Evolutionary conservation across 208 protist genomes (phyloP).

Genomic region (Acanthamoeba royreba): DNA sequence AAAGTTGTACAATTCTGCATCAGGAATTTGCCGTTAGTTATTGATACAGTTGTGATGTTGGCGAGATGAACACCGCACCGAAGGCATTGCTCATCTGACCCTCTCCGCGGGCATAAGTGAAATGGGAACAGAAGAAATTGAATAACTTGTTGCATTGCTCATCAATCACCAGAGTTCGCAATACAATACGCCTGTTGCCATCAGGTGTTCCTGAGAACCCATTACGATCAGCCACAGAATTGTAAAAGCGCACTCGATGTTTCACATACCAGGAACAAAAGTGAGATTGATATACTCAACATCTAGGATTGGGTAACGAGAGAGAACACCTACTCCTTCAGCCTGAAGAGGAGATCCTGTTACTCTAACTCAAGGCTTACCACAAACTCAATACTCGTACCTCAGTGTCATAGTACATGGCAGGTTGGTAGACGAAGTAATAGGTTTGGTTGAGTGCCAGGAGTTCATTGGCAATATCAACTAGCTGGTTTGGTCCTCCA

Average conservation of each 20-base stretch:
- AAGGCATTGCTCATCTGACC: conserved; percentile 40
- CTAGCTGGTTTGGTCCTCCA: neutral
- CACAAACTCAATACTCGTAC: neutral
- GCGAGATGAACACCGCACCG: neutral
- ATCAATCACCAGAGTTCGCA: neutral
- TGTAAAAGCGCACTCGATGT: neutral
- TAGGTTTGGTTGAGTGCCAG: neutral
- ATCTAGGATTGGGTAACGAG: neutral
- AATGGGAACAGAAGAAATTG: conserved; percentile 5
- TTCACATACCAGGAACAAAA: neutral
- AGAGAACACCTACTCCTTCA: neutral
- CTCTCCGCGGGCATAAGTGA: neutral
- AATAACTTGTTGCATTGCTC: neutral
- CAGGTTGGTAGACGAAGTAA: neutral
- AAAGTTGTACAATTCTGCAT: neutral
- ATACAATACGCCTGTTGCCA: neutral
- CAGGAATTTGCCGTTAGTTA: neutral
- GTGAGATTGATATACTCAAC: conserved; percentile 26
- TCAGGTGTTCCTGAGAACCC: neutral
- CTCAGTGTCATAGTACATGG: conserved; percentile 7
- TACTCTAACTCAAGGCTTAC: neutral
- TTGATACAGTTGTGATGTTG: neutral
- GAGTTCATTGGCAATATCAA: neutral
- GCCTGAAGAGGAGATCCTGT: neutral
- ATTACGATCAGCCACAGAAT: neutral